Base-by-base conservation (phyloP, 2,329 filamentous ascomycete species). In the Metarhizium album region DNA sequence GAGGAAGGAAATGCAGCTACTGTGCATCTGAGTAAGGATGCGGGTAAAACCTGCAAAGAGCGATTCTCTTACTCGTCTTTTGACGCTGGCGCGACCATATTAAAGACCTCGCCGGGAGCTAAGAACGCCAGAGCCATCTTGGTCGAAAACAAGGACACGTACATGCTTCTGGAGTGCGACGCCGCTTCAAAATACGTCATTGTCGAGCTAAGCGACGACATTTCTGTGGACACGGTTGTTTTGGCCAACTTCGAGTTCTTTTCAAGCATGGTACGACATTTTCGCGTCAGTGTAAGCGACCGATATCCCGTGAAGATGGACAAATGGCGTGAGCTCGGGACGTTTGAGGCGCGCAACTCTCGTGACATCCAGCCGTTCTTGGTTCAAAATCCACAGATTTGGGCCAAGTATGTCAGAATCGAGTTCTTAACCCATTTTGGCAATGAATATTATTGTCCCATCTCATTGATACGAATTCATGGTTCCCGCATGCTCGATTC, bases 161-260 rank as follows among this genome's bases (percentile, higher is more conserved):
- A 98, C 67, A 95, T 98, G 89, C 77, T 97, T 45, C 87, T 96
- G 57, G 87, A 91, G 64, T 98, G 93, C 68, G 82, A 83, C 4
- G 83, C 83, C 20, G 74, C 84, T 58, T 91, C 94, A 71, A 97
- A 97, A 67, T 96, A 94, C 63, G 76, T 97, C 55, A 90, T 97
- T 53, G 82, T 98, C 53, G 93, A 98, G 69, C 75, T 98, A 29
- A 97, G 89, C 66, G 89, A 95, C 62, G 80, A 84, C 51, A 81
- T 84, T 51, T 76, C 95, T 43, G 86, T 98, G 52, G 93, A 98
- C 64, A 98, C 93, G 0, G 76, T 98, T 40, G 93, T 97, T n/a
- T 76, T 98, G 49, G 93, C 91, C 54, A 98, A 98, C 65, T 98
- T 94, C 60, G 93, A 98, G 67, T 98, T 98, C 73, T 98, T 98